Evolutionary conservation across 768 basidiomycete genomes (phyloP), one percentile per base, ranked within the genome.

Genomic region (Phallus indusiatus): DNA sequence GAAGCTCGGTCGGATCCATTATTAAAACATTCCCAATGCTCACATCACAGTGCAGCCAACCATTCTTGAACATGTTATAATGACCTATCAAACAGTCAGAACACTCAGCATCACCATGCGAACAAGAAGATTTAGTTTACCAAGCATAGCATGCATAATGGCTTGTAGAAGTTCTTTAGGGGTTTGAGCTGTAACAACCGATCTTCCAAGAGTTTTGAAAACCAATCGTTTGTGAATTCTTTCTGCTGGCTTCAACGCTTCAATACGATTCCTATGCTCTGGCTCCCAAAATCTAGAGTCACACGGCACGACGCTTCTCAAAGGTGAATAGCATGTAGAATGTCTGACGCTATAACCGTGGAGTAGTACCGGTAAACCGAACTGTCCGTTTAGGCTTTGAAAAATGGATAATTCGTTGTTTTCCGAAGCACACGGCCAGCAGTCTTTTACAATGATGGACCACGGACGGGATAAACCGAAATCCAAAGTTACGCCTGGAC

Each of bases 1-100:
- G 33, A 36, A 33, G 16, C 12, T 55, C 42, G 42, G n/a, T n/a
- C n/a, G 42, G 42, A 42, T 60, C 36, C 42, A 60, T 49, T 12
- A 55, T 20, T 47, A 58, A 24, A 10, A 60, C 37, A 47, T 57
- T 58, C 21, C 60, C 55, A 18, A 60, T 56, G 35, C 55, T 60
- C 16, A 60, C 55, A 24, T 60, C 60, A n/a, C 54, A 24, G 21
- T 60, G 60, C 47, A 60, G 34, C 35, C 35, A 58, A 10, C 60
- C 60, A 7, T n/a, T 18, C 18, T 56, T 36, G 47, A 55, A 60
- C 55, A 60, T 42, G 11, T 58, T 46, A 22, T 46, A 55, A n/a
- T 55, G 54, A 17, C 60, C 55, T 57, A 12, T 17, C 9, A 55
- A n/a, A 3, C 4, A 42, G 12, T 14, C 4, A 42, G 12, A 42